These are phyloP conservation scores for Magnaporthiopsis poae DNA, from an alignment of 2,329 filamentous ascomycete genomes.

Conservation along the genomic window DNA sequence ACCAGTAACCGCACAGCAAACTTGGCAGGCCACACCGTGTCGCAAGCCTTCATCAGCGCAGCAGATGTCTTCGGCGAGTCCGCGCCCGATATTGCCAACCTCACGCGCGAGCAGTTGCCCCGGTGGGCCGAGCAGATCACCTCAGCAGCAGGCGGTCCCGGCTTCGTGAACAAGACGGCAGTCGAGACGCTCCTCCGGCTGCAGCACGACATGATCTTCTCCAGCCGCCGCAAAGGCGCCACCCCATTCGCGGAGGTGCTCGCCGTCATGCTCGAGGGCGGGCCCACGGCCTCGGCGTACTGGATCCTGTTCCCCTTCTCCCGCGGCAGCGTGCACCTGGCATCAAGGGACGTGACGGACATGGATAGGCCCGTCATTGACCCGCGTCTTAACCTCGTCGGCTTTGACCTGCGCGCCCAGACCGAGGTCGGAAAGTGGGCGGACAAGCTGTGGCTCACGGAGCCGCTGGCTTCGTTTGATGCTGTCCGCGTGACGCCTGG, in stretches of 20 bases:
- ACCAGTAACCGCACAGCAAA: constrained; percentile 15
- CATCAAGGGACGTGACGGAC: constrained; percentile 19
- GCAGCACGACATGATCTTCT: constrained; percentile 40
- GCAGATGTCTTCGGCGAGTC: constrained; percentile 25
- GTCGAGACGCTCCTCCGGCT: constrained; percentile 31
- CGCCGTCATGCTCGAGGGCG: constrained; percentile 22
- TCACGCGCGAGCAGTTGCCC: constrained; percentile 18
- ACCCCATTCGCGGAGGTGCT: constrained; percentile 39
- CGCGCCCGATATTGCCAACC: constrained; percentile 15
- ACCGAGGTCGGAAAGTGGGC: constrained; percentile 13
- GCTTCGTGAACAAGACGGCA: constrained; percentile 19
- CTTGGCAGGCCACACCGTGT: constrained; percentile 15
- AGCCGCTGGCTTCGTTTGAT: constrained; percentile 31
- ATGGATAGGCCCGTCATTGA: constrained; percentile 38
- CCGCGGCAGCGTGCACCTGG: constrained; percentile 46
- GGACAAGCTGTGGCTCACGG: constrained; percentile 22
- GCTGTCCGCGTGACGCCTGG: constrained; percentile 27
- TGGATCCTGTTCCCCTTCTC: constrained; percentile 38
- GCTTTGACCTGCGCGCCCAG: constrained; percentile 10
- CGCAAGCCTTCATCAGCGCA: constrained; percentile 25
- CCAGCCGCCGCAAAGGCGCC: constrained; percentile 26
- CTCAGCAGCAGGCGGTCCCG: constrained; percentile 18
- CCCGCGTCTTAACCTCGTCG: constrained; percentile 35
- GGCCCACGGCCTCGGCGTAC: constrained; percentile 26
- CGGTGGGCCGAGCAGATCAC: constrained; percentile 23